Evolutionary conservation across 176 grass and related monocot species (phyloP).

Genomic region (Avena insularis): DNA sequence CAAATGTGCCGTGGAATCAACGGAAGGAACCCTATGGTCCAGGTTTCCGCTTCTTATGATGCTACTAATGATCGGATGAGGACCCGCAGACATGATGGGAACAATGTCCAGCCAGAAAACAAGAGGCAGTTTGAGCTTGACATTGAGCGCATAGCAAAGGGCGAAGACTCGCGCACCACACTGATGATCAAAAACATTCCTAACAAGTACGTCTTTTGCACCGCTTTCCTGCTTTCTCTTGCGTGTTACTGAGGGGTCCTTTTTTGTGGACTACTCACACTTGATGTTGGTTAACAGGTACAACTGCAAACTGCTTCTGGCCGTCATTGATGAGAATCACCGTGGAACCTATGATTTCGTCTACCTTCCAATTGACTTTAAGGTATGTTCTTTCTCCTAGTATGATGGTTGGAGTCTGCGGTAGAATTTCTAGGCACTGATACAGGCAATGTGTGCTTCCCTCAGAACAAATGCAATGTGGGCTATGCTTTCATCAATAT

Average conservation of each 20-base stretch:
- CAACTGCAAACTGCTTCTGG: slow-evolving; percentile 86
- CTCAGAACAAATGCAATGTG: slow-evolving; percentile 98
- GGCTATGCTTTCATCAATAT: slow-evolving; percentile 99
- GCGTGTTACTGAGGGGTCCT: background rate
- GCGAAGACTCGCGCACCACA: slow-evolving; percentile 88
- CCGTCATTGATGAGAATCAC: slow-evolving; percentile 94
- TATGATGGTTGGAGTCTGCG: background rate
- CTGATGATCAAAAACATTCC: slow-evolving; percentile 99
- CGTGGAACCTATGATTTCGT: slow-evolving; percentile 97
- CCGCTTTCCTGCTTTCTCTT: background rate
- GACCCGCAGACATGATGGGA: slow-evolving; percentile 73
- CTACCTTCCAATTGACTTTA: slow-evolving; percentile 99
- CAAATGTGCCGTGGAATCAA: slow-evolving; percentile 51
- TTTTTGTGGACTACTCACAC: slow-evolving; percentile 29
- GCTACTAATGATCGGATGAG: slow-evolving; percentile 70
- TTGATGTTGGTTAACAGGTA: slow-evolving; percentile 63
- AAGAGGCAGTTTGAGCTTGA: slow-evolving; percentile 94
- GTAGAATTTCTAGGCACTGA: slow-evolving; percentile 34
- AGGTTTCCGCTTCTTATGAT: slow-evolving; percentile 66
- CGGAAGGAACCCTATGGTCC: slow-evolving; percentile 54
- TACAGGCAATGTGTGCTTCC: slow-evolving; percentile 31
- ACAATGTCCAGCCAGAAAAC: slow-evolving; percentile 59
- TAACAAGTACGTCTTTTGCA: slow-evolving; percentile 70
- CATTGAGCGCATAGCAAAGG: slow-evolving; percentile 66
- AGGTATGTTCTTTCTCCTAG: slow-evolving; percentile 53